These are phyloP conservation scores for Anthostomella pinea DNA, from an alignment of 2,329 filamentous ascomycete genomes.

Conservation along the genomic window DNA sequence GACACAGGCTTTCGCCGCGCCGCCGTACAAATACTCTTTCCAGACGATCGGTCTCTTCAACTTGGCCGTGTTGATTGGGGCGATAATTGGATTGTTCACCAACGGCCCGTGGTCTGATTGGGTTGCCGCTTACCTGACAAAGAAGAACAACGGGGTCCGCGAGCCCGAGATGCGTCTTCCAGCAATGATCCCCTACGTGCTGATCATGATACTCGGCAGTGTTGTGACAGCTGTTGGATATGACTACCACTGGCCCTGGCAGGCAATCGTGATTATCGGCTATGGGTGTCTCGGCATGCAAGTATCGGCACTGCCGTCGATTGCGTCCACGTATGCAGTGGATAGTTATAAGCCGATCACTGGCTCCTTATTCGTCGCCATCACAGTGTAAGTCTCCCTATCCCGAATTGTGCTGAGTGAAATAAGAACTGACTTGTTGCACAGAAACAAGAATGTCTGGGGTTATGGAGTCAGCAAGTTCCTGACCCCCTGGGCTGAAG, in stretches of 20 bases:
- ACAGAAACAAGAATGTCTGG: conserved; percentile 28
- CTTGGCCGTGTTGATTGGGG: conserved; percentile 42
- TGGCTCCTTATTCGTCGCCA: conserved; percentile 54
- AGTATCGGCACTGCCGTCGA: conserved; percentile 52
- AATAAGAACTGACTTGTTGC: neutral
- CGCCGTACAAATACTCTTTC: conserved; percentile 14
- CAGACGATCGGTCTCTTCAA: conserved; percentile 46
- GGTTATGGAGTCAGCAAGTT: conserved; percentile 30
- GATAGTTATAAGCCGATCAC: conserved; percentile 65
- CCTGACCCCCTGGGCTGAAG: conserved; percentile 25
- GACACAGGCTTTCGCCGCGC: conserved; percentile 10
- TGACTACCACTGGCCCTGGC: conserved; percentile 46
- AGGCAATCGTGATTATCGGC: conserved; percentile 45
- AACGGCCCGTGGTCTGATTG: conserved; percentile 45
- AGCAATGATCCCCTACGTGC: conserved; percentile 43
- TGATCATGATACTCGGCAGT: conserved; percentile 43
- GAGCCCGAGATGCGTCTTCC: conserved; percentile 48
- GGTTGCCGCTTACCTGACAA: conserved; percentile 38
- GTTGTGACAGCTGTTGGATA: conserved; percentile 46
- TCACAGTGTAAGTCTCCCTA: conserved; percentile 42
- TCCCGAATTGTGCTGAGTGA: neutral
- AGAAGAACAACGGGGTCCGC: conserved; percentile 42
- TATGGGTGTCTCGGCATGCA: conserved; percentile 37
- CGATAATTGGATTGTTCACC: conserved; percentile 38
- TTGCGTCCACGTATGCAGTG: conserved; percentile 57